phyloP scores from a whole-genome alignment of 495 filamentous ascomycete species.

The Penicillium diatomitis region DNA sequence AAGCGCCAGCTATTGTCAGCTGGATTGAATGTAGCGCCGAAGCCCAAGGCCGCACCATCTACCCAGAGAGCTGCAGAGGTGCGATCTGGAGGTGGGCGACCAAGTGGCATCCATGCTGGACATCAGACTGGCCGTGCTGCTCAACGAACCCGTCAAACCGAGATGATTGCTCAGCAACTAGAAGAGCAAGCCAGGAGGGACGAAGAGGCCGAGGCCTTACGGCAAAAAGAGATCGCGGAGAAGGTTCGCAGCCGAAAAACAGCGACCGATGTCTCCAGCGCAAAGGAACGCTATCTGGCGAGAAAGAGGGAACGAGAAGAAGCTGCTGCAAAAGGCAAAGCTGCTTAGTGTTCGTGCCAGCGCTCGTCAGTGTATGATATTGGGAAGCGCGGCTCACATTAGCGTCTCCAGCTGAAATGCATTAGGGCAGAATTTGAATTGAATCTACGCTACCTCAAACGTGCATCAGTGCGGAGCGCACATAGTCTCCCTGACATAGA shows the following conservation, averaged over 20 bases:
- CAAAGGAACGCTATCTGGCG: slow-evolving; percentile 78
- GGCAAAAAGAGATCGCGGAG: slow-evolving; percentile 56
- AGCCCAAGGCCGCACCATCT: slow-evolving; percentile 37
- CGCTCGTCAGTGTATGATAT: too few species aligned
- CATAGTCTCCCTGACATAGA: too few species aligned
- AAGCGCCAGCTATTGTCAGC: slow-evolving; percentile 84
- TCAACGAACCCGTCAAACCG: slow-evolving; percentile 71
- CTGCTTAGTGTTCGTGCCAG: neutral
- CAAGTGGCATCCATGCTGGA: slow-evolving; percentile 18
- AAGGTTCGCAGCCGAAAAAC: slow-evolving; percentile 66
- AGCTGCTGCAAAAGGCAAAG: slow-evolving; percentile 30
- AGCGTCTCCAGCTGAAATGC: too few species aligned
- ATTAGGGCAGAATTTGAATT: too few species aligned
- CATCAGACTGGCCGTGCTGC: slow-evolving; percentile 40
- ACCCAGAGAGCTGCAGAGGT: slow-evolving; percentile 24
- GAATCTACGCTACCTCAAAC: too few species aligned
- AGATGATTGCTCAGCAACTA: slow-evolving; percentile 67
- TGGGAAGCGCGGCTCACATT: too few species aligned
- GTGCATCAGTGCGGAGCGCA: too few species aligned
- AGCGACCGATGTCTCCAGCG: slow-evolving; percentile 71
- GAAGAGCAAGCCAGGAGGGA: slow-evolving; percentile 65
- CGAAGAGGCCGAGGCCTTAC: slow-evolving; percentile 67
- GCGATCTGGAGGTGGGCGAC: slow-evolving; percentile 19
- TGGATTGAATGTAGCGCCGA: slow-evolving; percentile 72
- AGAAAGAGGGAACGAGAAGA: slow-evolving; percentile 74